Percentiles rank a stretch among this genome's conserved stretches.
These are phyloP conservation scores for Saccharomycopsis sp. DNA, from an alignment of 805 yeast genomes.

Conservation along the genomic window DNA sequence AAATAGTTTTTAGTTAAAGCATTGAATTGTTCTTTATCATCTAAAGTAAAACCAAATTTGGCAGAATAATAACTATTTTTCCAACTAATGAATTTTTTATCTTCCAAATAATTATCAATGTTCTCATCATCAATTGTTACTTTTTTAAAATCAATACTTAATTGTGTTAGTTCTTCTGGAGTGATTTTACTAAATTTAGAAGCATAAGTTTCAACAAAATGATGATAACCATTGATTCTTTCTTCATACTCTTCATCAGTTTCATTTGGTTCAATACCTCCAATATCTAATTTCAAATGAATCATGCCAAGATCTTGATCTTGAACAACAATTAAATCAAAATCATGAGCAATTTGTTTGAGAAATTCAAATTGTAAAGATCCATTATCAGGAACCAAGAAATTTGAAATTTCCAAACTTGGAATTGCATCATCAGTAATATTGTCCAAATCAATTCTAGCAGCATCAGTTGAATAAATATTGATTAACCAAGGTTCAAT, in stretches of 20 bases:
- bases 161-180: conserved; percentile 36
- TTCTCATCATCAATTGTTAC: conserved; percentile 11
- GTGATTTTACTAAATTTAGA: conserved; percentile 42
- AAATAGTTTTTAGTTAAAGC: conserved; percentile 70
- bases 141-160: conserved; percentile 30
- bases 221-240: conserved; percentile 41
- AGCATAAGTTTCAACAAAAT: conserved; percentile 53
- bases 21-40: conserved; percentile 48
- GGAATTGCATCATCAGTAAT: conserved; percentile 29
- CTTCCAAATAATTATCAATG: conserved; percentile 38
- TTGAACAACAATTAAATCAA: conserved; percentile 57
- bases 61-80: conserved; percentile 74
- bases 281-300: conserved; percentile 37
- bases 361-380: conserved; percentile 40
- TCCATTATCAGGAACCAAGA: conserved; percentile 33
- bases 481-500: conserved; percentile 39
- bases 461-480: conserved; percentile 20
- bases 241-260: conserved; percentile 52
- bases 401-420: conserved; percentile 35
- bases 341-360: conserved; percentile 52
- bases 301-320: conserved; percentile 35
- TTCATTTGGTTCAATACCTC: conserved; percentile 62
- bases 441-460: conserved; percentile 1
- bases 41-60: conserved; percentile 62
- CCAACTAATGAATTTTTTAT: conserved; percentile 69